Evolutionary conservation across 805 yeast species (phyloP), one percentile per base, ranked within the genome.

Genomic region (Starmerella asiatica): DNA sequence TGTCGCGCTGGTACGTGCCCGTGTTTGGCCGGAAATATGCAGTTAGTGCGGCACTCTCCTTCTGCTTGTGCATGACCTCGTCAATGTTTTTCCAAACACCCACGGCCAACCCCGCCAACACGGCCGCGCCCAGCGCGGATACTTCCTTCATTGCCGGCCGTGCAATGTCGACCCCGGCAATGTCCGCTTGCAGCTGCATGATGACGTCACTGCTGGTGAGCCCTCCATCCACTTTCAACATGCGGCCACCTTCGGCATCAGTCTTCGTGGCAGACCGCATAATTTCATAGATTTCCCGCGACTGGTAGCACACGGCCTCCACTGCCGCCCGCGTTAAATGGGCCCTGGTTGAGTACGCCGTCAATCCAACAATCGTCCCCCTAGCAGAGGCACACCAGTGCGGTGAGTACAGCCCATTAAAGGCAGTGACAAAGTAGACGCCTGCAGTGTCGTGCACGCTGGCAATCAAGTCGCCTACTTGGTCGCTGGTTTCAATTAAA

Each of bases 101-200:
- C 42, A 81, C 70, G 12, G 74, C 74, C 53, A 85, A 64, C 11
- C 95, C 94, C 3, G 97, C 94, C 21, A 95, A 95, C 49, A 88
- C 80, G 4, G 96, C 95, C 6, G 94, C 94, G 21, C 97, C 97
- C 46, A 86, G 69, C 0, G 96, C 95, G 4, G 96, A 86, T 56
- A 94, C 84, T 61, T 86, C 97, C 27, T 83, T 66, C 58, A 78
- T 80, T 24, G 74, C 70, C 1, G 95, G 85, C 52, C 95, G 69
- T 50, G 73, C 71, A 32, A 86, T 88, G 21, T 76, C 74, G 1
- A 91, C 88, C 3, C 96, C 96, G 50, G 84, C 67, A 46, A 86
- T 77, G 58, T 86, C 93, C 6, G 94, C 80, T 62, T 86, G 96
- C 47, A 86, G 83, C 64, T 83, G 94, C 79, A 88, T 79, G 38